phyloP scores from a whole-genome alignment of 805 yeast species.

The Ogataea kodamae region DNA sequence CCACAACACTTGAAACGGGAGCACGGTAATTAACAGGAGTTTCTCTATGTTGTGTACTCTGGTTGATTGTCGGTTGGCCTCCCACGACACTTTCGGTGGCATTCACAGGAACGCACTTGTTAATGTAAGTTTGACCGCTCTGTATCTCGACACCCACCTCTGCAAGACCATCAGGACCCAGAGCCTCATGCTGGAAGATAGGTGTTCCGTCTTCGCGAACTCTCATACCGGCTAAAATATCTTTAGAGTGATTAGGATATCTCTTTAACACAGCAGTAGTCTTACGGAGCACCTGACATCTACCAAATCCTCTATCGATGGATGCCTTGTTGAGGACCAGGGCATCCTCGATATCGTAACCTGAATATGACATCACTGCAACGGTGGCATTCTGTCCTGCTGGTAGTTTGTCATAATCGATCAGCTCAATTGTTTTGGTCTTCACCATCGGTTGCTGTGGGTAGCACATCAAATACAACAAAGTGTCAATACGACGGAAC shows the following conservation, averaged over 20 bases:
- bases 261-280: conserved; percentile 86
- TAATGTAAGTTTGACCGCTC: conserved; percentile 90
- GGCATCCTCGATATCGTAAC: conserved; percentile 99
- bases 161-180: conserved; percentile 95
- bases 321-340: conserved; percentile 90
- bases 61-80: conserved; percentile 30
- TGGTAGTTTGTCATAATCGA: conserved; percentile 92
- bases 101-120: conserved; percentile 87
- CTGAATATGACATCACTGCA: conserved; percentile 98
- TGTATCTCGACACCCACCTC: conserved; percentile 91
- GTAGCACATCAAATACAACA: conserved; percentile 92
- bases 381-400: conserved; percentile 99
- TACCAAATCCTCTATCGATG: conserved; percentile 93
- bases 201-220: conserved; percentile 79
- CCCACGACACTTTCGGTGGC: conserved; percentile 65
- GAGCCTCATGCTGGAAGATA: conserved; percentile 76
- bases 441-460: conserved; percentile 99
- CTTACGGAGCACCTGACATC: conserved; percentile 93
- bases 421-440: conserved; percentile 92
- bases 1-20: conserved; percentile 93
- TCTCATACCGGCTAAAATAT: conserved; percentile 87
- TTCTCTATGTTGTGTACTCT: conserved; percentile 64
- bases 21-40: conserved; percentile 90
- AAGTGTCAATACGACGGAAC: conserved; percentile 90
- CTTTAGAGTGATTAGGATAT: conserved; percentile 91